phyloP scores from a whole-genome alignment of 1,284 basidiomycete species.

The Ceratobasidium sp. region DNA sequence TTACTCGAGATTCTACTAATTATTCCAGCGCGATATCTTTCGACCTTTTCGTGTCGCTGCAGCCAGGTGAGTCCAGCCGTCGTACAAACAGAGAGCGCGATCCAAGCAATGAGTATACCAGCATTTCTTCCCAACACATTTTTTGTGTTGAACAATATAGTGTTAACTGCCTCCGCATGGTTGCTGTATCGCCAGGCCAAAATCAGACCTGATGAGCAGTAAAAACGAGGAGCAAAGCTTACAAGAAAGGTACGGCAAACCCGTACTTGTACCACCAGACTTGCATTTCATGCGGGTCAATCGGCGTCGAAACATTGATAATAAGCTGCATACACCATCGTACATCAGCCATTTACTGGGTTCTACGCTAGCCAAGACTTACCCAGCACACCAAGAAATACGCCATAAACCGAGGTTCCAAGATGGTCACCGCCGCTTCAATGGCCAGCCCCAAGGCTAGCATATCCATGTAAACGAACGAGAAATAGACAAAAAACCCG shows the following conservation, averaged over 20 bases:
- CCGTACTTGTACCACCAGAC: conserved; percentile 58
- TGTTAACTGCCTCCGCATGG: conserved; percentile 53
- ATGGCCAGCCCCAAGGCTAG: conserved; percentile 56
- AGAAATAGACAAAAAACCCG: conserved; percentile 63
- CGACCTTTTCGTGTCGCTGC: conserved; percentile 49
- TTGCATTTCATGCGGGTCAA: conserved; percentile 61
- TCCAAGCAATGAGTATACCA: conserved; percentile 66
- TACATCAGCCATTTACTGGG: background rate
- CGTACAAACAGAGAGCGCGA: conserved; percentile 60
- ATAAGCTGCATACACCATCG: conserved; percentile 54
- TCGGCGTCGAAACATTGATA: conserved; percentile 58
- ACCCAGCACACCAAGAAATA: conserved; percentile 51
- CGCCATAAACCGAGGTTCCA: conserved; percentile 48
- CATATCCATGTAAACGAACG: conserved; percentile 56
- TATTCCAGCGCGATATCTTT: conserved; percentile 25
- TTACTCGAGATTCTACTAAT: conserved; percentile 25
- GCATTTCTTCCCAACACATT: conserved; percentile 63
- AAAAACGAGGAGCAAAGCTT: background rate
- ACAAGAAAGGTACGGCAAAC: conserved; percentile 27
- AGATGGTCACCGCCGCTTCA: conserved; percentile 54
- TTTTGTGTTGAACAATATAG: conserved; percentile 67
- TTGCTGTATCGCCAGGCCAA: background rate
- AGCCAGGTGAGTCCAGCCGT: conserved; percentile 61
- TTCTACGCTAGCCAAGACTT: background rate
- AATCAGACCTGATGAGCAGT: background rate